Evolutionary conservation across 1,284 basidiomycete species (phyloP).

Genomic region (Leccinum angustisporum): DNA sequence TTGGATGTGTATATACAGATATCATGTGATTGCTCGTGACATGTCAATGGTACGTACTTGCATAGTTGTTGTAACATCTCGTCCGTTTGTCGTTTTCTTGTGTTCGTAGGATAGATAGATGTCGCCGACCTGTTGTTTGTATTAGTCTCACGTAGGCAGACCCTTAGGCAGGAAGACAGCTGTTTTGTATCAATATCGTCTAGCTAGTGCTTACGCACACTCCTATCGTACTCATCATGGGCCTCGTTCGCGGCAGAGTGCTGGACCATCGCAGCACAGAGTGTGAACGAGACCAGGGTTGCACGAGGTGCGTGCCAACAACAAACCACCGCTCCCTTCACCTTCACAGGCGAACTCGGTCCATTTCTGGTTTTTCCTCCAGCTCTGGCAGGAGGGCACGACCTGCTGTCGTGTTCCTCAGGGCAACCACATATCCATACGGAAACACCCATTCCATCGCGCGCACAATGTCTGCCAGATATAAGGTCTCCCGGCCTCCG

Average conservation of each 20-base stretch:
- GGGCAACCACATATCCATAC: constrained; percentile 4
- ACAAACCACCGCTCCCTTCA: too few species aligned
- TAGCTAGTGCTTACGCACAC: constrained; percentile 24
- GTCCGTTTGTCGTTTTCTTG: too few species aligned
- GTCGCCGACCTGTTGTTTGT: too few species aligned
- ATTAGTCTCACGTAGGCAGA: too few species aligned
- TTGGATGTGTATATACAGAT: not conserved
- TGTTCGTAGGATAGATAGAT: too few species aligned
- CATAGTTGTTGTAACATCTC: too few species aligned
- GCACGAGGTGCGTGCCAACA: too few species aligned
- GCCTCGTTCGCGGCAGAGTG: not conserved
- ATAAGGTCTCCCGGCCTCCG: constrained; percentile 3
- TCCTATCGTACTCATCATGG: not conserved
- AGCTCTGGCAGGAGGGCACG: not conserved
- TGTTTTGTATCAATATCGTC: not conserved
- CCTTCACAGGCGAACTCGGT: not conserved
- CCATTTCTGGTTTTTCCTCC: not conserved
- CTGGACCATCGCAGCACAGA: too few species aligned
- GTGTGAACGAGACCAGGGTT: too few species aligned
- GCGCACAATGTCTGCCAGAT: constrained; percentile 12
- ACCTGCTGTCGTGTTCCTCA: not conserved
- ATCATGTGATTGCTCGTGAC: not conserved
- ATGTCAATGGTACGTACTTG: too few species aligned
- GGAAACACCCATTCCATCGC: constrained; percentile 23
- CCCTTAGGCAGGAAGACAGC: too few species aligned